A percentile compares a stretch with the other conserved stretches of the same genome.
Evolutionary conservation across 129 eudicot genomes (phyloP).

Genomic region (Pulicaria dysenterica): DNA sequence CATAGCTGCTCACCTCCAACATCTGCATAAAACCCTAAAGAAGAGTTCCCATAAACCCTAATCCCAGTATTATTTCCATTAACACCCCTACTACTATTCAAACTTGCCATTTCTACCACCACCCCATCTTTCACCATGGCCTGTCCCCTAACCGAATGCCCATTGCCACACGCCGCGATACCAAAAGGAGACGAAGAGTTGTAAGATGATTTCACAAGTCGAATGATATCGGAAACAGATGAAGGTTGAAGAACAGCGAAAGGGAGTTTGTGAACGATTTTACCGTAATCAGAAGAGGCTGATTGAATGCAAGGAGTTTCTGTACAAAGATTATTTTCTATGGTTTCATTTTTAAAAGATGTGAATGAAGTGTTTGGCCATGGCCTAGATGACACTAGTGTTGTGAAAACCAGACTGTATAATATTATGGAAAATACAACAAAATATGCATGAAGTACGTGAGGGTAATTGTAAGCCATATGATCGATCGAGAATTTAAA

Average conservation of each 20-base stretch:
- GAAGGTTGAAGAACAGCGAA: conserved; percentile 33
- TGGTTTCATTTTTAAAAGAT: conserved; percentile 11
- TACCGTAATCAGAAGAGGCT: conserved; percentile 42
- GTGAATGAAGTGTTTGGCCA: conserved; percentile 7
- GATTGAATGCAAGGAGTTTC: conserved; percentile 26
- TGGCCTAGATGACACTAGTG: conserved; percentile 23
- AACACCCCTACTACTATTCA: conserved; percentile 17
- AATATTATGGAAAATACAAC: conserved; percentile 23
- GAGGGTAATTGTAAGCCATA: conserved; percentile 19
- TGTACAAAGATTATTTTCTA: conserved; percentile 17
- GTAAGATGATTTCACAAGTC: conserved; percentile 29
- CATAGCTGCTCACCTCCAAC: conserved; percentile 46
- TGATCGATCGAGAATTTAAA: no score
- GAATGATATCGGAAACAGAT: conserved; percentile 25
- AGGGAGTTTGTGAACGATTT: conserved; percentile 28
- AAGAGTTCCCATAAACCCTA: conserved; percentile 31
- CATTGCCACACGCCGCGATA: conserved; percentile 36
- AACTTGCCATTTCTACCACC: conserved; percentile 36
- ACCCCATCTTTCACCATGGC: conserved; percentile 45
- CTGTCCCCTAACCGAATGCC: conserved; percentile 45
- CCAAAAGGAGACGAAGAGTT: conserved; percentile 16
- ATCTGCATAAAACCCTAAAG: conserved; percentile 43
- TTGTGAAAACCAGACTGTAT: neutral
- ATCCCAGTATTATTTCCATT: conserved; percentile 22
- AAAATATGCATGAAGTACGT: conserved; percentile 15